Evolutionary conservation across 371 early-diverging fungal genomes (phyloP).

Genomic region (Actinomortierella wolfii): DNA sequence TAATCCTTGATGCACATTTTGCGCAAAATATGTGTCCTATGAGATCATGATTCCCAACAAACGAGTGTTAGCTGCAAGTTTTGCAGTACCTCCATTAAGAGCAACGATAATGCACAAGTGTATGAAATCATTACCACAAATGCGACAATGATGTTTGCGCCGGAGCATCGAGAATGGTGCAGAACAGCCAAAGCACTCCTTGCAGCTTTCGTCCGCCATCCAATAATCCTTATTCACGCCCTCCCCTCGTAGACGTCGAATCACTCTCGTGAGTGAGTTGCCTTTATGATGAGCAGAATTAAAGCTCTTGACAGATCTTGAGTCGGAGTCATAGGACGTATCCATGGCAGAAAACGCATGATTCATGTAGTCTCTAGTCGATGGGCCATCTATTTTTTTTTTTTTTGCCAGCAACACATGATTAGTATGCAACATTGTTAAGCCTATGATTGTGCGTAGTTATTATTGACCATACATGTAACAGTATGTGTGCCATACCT

Average conservation of each 20-base stretch:
- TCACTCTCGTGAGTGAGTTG: conserved; percentile 60
- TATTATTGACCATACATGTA: conserved; percentile 14
- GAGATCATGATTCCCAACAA: background rate
- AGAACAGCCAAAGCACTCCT: conserved; percentile 81
- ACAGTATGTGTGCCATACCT: conserved; percentile 4
- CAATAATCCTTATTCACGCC: conserved; percentile 72
- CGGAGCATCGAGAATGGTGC: conserved; percentile 68
- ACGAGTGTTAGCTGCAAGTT: too few relatives aligned
- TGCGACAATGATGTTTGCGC: conserved; percentile 84
- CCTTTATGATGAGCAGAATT: conserved; percentile 55
- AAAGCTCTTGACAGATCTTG: conserved; percentile 57
- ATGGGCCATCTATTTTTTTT: conserved; percentile 14
- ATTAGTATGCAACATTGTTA: conserved; percentile 18
- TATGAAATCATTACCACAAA: conserved; percentile 63
- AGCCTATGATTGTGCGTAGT: too few relatives aligned
- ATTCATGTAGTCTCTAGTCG: conserved; percentile 36
- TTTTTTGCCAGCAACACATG: conserved; percentile 16
- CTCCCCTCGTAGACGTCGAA: conserved; percentile 63
- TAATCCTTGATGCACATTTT: conserved; percentile 79
- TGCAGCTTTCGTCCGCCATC: conserved; percentile 82
- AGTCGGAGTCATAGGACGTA: conserved; percentile 56
- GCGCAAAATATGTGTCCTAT: conserved; percentile 80
- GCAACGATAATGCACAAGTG: too few relatives aligned
- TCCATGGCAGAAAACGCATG: conserved; percentile 44
- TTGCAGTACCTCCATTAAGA: too few relatives aligned